Conservation (phyloP, 2,329 filamentous ascomycete species). For the Dactylellina drechsleri region DNA sequence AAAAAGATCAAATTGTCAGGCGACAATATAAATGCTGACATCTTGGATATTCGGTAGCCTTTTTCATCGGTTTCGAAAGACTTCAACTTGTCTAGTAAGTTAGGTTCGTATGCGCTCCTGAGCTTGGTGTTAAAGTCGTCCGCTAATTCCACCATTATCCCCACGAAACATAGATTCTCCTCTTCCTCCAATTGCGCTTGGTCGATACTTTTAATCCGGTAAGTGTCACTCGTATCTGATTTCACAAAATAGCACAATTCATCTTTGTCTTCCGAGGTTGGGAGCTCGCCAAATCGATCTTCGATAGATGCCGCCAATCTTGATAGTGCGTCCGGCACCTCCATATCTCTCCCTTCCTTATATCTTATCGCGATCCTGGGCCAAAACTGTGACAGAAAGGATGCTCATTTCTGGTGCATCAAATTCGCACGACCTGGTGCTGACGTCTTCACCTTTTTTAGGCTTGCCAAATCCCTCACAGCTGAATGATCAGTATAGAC, state of each 20-base stretch:
- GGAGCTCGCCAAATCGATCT: background rate
- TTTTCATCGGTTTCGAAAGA: no score
- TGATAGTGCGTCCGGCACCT: background rate
- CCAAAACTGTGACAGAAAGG: conserved; percentile 2
- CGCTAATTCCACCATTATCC: no score
- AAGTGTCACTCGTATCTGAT: background rate
- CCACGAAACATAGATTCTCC: no score
- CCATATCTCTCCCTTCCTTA: conserved; percentile 1
- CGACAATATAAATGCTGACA: no score
- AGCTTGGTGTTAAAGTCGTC: no score
- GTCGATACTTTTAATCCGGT: no score
- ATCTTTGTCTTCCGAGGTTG: background rate
- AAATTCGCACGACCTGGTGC: background rate
- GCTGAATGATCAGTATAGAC: background rate
- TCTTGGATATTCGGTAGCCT: no score
- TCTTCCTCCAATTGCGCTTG: no score
- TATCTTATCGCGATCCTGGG: background rate
- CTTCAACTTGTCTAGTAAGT: no score
- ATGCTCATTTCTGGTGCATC: background rate
- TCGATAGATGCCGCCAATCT: background rate
- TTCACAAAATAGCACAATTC: background rate
- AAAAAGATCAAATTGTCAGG: no score
- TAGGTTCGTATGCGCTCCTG: no score
- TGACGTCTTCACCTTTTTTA: conserved; percentile 1
- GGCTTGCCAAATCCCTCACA: background rate